Conservation (phyloP, 352 stramenopile species). For the Aphanomyces euteiches region DNA sequence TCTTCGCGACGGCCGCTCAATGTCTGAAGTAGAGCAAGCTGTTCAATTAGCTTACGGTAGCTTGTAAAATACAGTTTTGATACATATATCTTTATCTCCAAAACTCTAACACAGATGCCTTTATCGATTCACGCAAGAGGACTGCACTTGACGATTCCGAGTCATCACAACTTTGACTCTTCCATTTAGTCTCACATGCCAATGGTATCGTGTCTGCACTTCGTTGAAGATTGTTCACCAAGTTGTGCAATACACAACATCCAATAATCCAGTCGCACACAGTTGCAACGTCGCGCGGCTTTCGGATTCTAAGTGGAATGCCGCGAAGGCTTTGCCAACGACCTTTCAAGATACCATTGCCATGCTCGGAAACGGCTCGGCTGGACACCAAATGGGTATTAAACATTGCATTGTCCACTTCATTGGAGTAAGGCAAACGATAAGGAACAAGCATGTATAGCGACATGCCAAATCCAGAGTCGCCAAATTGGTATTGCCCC, state of each 20-base stretch:
- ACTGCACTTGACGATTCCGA: no score
- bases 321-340: neutral
- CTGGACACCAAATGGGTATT: neutral
- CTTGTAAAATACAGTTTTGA: no score
- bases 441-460: neutral
- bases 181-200: no score
- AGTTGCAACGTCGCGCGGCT: neutral
- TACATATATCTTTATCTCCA: no score
- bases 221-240: no score
- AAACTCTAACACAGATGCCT: no score
- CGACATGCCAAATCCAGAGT: neutral
- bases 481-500: neutral
- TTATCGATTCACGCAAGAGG: no score
- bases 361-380: neutral
- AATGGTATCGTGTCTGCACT: no score
- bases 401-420: neutral
- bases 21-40: no score
- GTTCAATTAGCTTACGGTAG: no score
- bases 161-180: no score
- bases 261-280: conserved; percentile 12
- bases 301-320: neutral
- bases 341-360: conserved; percentile 4
- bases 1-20: no score
- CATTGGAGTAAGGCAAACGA: neutral
- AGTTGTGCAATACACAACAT: neutral